These are phyloP conservation scores for Curvularia eragrostidis DNA, from an alignment of 2,329 filamentous ascomycete species.

Conservation along the genomic window DNA sequence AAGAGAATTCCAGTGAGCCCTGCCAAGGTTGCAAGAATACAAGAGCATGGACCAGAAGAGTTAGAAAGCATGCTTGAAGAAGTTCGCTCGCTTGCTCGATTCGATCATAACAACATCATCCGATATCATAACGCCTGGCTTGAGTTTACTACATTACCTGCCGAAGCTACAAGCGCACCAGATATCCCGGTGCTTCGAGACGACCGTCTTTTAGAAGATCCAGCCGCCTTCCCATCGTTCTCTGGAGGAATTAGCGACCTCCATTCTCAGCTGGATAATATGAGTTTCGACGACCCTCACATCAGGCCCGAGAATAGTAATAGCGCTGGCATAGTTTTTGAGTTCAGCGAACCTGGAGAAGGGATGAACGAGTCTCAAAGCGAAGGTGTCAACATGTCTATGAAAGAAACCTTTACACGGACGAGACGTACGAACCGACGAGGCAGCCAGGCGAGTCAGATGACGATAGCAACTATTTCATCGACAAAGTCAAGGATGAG, in stretches of 20 bases:
- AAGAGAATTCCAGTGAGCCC: conserved; percentile 69
- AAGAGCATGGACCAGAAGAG: conserved; percentile 59
- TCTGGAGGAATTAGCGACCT: conserved; percentile 20
- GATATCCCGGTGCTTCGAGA: conserved; percentile 20
- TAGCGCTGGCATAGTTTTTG: conserved; percentile 40
- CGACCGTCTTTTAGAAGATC: conserved; percentile 36
- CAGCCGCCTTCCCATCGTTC: conserved; percentile 20
- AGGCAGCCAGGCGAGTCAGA: conserved; percentile 44
- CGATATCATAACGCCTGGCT: conserved; percentile 71
- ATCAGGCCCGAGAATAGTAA: conserved; percentile 18
- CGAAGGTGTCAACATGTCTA: conserved; percentile 19
- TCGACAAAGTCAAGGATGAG: conserved; percentile 53
- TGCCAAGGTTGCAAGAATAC: conserved; percentile 59
- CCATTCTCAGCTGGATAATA: conserved; percentile 19
- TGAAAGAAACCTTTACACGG: conserved; percentile 45
- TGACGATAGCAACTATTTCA: conserved; percentile 50
- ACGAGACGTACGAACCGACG: conserved; percentile 32
- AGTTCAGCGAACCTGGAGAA: conserved; percentile 33
- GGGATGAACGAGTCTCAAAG: conserved; percentile 18
- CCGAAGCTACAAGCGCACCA: conserved; percentile 15
- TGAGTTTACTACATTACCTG: conserved; percentile 52
- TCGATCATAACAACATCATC: conserved; percentile 71
- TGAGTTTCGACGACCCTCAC: conserved; percentile 31
- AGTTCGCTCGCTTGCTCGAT: conserved; percentile 65
- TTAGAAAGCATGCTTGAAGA: conserved; percentile 66